These are phyloP conservation scores for Chalciporus piperatoides DNA, from an alignment of 1,284 basidiomycete species.

Conservation along the genomic window DNA sequence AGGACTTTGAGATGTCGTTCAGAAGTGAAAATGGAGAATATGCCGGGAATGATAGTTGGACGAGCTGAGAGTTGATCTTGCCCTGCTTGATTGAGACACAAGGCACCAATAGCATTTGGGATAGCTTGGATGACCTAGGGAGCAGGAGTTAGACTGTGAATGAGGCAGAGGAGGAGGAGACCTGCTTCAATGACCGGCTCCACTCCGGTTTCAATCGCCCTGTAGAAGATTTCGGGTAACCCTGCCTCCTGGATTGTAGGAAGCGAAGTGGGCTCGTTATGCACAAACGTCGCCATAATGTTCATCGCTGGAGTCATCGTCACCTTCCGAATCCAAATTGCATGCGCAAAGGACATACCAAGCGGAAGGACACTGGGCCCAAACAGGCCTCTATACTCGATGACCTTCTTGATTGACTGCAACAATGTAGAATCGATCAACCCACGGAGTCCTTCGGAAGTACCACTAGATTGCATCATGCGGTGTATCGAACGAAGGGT, in stretches of 20 bases:
- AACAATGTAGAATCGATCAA: slow-evolving; percentile 90
- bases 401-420: slow-evolving; percentile 84
- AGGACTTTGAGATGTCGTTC: slow-evolving; percentile 84
- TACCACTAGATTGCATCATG: slow-evolving; percentile 95
- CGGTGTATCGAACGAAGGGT: slow-evolving; percentile 92
- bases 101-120: slow-evolving; percentile 93
- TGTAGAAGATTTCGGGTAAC: slow-evolving; percentile 88
- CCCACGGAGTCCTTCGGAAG: slow-evolving; percentile 90
- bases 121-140: slow-evolving; percentile 83
- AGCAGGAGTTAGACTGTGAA: slow-evolving; percentile 5
- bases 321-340: slow-evolving; percentile 4
- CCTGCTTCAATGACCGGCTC: slow-evolving; percentile 84
- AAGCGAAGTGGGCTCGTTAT: slow-evolving; percentile 97
- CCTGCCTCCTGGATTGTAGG: slow-evolving; percentile 89
- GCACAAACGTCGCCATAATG: slow-evolving; percentile 96
- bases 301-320: slow-evolving; percentile 69
- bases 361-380: slow-evolving; percentile 85
- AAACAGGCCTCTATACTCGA: slow-evolving; percentile 80
- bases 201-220: slow-evolving; percentile 78
- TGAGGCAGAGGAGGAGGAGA: background rate
- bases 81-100: slow-evolving; percentile 92
- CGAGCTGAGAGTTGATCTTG: slow-evolving; percentile 78
- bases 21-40: slow-evolving; percentile 86
- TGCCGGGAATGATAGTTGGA: slow-evolving; percentile 76
- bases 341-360: slow-evolving; percentile 41